These are phyloP conservation scores for Camellia lanceoleosa DNA, from an alignment of 148 eudicot species.

Conservation along the genomic window DNA sequence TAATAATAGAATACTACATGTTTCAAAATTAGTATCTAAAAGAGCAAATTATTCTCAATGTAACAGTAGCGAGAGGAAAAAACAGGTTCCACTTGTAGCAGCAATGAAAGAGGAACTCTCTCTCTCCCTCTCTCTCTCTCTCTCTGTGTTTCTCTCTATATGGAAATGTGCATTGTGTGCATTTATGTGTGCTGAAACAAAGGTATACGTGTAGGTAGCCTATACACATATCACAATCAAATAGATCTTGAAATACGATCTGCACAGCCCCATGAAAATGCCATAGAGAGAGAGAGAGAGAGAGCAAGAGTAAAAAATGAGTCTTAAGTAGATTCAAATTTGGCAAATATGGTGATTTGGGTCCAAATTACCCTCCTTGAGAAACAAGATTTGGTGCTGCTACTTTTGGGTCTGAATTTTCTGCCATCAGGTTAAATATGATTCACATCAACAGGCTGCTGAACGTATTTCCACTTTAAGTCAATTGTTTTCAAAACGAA, in stretches of 20 bases:
- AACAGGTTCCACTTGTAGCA: not conserved
- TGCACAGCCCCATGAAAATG: too few species aligned
- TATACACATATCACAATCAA: not conserved
- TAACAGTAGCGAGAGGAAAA: not conserved
- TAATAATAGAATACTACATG: not conserved
- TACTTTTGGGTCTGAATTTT: not conserved
- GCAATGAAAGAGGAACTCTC: not conserved
- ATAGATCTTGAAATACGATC: not conserved
- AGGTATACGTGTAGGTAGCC: not conserved
- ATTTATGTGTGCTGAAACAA: not conserved
- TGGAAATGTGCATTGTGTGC: not conserved
- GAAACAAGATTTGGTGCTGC: not conserved
- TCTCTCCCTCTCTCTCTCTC: not conserved
- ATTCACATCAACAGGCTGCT: not conserved
- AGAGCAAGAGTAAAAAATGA: too few species aligned
- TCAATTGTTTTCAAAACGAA: too few species aligned
- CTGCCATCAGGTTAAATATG: not conserved
- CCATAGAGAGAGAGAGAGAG: too few species aligned
- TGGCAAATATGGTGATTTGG: not conserved
- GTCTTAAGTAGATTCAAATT: not conserved
- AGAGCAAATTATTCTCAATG: not conserved
- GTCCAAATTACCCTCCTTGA: not conserved
- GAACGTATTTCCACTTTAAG: not conserved
- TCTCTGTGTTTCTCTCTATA: not conserved
- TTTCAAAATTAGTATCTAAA: not conserved